phyloP scores from a whole-genome alignment of 1,284 basidiomycete genomes.

The Malassezia vespertilionis region DNA sequence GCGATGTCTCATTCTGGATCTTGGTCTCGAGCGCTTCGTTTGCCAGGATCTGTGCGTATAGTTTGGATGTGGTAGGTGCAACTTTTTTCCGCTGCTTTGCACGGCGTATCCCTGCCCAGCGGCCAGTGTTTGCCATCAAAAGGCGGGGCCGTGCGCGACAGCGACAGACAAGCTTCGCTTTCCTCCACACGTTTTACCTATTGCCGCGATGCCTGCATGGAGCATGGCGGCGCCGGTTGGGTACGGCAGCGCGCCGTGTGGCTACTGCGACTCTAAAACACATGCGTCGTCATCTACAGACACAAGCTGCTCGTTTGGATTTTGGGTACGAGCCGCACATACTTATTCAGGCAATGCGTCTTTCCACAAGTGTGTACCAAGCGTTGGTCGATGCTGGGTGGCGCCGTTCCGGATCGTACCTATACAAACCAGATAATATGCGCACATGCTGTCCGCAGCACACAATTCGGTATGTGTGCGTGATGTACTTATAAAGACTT shows the following conservation, averaged over 20 bases:
- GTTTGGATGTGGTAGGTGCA: neutral
- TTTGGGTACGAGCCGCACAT: slow-evolving; percentile 18
- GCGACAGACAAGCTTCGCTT: too few species aligned
- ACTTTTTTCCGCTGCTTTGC: neutral
- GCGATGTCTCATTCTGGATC: slow-evolving; percentile 18
- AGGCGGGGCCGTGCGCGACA: too few species aligned
- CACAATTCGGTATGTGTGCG: slow-evolving; percentile 32
- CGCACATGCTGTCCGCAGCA: slow-evolving; percentile 40
- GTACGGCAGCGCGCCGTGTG: slow-evolving; percentile 49
- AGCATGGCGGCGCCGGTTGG: slow-evolving; percentile 49
- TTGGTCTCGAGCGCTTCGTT: slow-evolving; percentile 16
- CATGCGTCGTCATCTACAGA: slow-evolving; percentile 28
- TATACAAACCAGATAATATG: slow-evolving; percentile 39
- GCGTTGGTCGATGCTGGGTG: slow-evolving; percentile 35
- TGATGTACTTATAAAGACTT: slow-evolving; percentile 12
- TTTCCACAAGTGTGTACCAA: slow-evolving; percentile 34
- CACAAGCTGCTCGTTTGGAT: slow-evolving; percentile 48
- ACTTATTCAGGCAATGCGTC: slow-evolving; percentile 18
- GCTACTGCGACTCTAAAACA: slow-evolving; percentile 49
- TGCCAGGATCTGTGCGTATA: slow-evolving; percentile 4
- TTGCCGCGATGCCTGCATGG: neutral
- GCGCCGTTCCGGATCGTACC: slow-evolving; percentile 35
- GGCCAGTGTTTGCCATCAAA: neutral
- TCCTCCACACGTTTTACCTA: too few species aligned
- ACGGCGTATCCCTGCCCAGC: neutral